These are phyloP conservation scores for Paraleonurus japonicus DNA, from an alignment of 257 asterid genomes.

Conservation along the genomic window DNA sequence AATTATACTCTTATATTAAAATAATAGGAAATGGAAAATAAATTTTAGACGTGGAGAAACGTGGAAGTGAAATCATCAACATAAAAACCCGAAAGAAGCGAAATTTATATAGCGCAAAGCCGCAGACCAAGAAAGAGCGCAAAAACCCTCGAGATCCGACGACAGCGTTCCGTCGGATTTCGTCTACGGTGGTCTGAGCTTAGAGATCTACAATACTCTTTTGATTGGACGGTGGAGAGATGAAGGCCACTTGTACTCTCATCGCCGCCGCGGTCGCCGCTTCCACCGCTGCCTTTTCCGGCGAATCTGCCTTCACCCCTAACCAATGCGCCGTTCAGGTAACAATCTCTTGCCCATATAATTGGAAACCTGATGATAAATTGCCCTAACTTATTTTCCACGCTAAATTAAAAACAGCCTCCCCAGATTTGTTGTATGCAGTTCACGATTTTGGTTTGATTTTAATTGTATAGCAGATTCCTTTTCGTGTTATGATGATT, in stretches of 20 bases:
- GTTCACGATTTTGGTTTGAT: not conserved
- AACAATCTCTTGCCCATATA: not conserved
- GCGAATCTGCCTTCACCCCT: conserved; percentile 23
- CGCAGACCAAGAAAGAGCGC: not conserved
- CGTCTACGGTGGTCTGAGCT: not conserved
- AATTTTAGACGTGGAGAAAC: not conserved
- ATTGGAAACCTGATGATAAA: not conserved
- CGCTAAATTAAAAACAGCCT: not conserved
- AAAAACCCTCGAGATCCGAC: conserved; percentile 43
- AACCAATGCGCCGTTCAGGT: conserved; percentile 36
- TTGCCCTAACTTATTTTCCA: not conserved
- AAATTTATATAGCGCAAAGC: too few relatives aligned
- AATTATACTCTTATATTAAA: too few relatives aligned
- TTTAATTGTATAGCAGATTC: not conserved
- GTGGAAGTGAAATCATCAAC: not conserved
- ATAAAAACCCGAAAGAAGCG: not conserved
- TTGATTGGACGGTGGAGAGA: conserved; percentile 4
- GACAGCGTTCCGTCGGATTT: conserved; percentile 50
- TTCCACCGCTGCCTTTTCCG: conserved; percentile 37
- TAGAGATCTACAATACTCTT: not conserved
- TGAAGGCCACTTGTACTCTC: conserved; percentile 49
- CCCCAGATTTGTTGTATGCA: not conserved
- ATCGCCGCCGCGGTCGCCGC: conserved; percentile 44
- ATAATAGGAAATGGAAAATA: too few relatives aligned
- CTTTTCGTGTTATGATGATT: too few relatives aligned